Conservation (phyloP, 495 filamentous ascomycete genomes). For the Haplographium delicatum region DNA sequence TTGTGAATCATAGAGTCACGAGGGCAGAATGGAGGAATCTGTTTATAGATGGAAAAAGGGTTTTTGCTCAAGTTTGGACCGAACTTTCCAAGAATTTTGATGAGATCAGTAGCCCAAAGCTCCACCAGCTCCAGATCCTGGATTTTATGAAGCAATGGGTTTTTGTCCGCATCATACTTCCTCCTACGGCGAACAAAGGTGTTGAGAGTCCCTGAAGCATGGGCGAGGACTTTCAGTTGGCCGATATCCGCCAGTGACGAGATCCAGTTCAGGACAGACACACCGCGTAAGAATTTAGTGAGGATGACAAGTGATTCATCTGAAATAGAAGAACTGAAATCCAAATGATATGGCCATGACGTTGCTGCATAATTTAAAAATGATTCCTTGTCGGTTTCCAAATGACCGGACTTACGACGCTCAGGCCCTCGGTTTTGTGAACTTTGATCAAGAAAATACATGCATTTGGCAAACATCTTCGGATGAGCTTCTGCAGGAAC, state of each 20-base stretch:
- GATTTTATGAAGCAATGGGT: not conserved
- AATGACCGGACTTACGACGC: too few relatives aligned
- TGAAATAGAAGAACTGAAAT: not conserved
- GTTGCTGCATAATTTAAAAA: conserved; percentile 1
- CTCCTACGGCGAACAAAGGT: not conserved
- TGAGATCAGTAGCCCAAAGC: not conserved
- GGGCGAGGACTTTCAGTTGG: not conserved
- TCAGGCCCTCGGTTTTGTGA: too few relatives aligned
- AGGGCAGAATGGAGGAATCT: not conserved
- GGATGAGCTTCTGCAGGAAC: not conserved
- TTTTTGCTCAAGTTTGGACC: not conserved
- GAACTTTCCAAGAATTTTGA: not conserved
- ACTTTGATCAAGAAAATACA: not conserved
- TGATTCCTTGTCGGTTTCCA: not conserved
- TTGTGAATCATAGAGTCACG: not conserved
- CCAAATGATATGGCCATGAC: conserved; percentile 2
- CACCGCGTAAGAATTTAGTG: not conserved
- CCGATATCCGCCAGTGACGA: not conserved
- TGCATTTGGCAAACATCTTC: not conserved
- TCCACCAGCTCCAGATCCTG: not conserved
- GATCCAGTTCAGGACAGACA: not conserved
- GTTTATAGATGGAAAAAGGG: not conserved
- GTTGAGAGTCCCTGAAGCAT: not conserved
- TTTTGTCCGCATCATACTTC: not conserved
- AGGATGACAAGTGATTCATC: not conserved